phyloP scores from a whole-genome alignment of 2,329 filamentous ascomycete genomes.

The Botrytis cinerea region DNA sequence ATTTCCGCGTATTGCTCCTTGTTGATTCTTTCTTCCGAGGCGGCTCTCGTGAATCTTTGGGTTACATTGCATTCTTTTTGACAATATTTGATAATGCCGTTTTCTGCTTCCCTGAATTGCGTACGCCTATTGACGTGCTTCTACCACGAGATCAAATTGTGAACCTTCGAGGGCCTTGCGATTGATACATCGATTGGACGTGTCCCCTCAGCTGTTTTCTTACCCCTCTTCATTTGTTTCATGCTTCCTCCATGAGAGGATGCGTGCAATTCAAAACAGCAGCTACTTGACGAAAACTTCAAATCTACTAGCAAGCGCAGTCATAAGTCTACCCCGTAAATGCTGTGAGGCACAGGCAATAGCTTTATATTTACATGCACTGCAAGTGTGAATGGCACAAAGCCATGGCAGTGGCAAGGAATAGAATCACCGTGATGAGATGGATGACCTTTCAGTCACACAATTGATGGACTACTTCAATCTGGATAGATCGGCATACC shows the following conservation, averaged over 20 bases:
- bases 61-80: not conserved
- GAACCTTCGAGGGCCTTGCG: not conserved
- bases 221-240: not conserved
- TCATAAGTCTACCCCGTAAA: not conserved
- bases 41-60: not conserved
- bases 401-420: not conserved
- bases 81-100: not conserved
- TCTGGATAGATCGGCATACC: not conserved
- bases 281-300: not conserved
- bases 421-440: not conserved
- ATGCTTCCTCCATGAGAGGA: not conserved
- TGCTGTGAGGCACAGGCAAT: not conserved
- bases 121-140: not conserved
- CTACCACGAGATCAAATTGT: not conserved
- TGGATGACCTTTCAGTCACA: not conserved
- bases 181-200: not conserved
- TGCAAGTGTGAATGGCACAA: not conserved
- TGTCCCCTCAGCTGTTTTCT: not conserved
- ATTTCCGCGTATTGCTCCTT: not conserved
- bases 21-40: not conserved
- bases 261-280: not conserved
- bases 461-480: not conserved
- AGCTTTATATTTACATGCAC: not conserved
- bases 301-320: not conserved
- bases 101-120: not conserved